Evolutionary conservation across 495 filamentous ascomycete species (phyloP).

Genomic region (Trichoderma virens): DNA sequence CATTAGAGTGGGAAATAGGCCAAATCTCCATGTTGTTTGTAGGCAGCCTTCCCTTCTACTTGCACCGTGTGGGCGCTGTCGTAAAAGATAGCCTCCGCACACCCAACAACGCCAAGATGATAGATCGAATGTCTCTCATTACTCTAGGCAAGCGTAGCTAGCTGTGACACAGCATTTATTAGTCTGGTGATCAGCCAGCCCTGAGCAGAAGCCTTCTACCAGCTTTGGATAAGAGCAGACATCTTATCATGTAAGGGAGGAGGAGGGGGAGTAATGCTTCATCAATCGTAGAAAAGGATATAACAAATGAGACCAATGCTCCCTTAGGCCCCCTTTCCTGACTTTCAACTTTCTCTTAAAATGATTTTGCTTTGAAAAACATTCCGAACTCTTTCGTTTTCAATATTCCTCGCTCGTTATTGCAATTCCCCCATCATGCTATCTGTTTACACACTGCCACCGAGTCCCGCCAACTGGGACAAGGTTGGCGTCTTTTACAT

Average conservation of each 20-base stretch:
- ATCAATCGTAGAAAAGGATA: background rate
- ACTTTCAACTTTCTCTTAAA: background rate
- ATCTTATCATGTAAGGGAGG: background rate
- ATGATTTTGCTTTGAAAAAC: background rate
- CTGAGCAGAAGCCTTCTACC: background rate
- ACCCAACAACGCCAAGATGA: background rate
- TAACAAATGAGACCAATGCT: background rate
- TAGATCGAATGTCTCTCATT: background rate
- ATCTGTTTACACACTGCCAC: conserved; percentile 17
- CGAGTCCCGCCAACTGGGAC: conserved; percentile 28
- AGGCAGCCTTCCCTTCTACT: background rate
- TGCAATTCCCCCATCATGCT: background rate
- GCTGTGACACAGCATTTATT: conserved; percentile 1
- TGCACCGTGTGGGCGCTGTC: background rate
- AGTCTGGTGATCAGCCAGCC: background rate
- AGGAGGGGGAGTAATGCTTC: background rate
- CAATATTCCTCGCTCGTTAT: background rate
- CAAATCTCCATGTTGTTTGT: background rate
- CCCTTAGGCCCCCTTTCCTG: background rate
- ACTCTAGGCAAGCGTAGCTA: background rate
- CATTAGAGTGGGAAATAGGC: background rate
- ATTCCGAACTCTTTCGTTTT: background rate
- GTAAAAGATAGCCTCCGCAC: background rate
- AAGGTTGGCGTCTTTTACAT: conserved; percentile 37
- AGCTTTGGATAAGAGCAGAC: background rate